Base-by-base conservation (phyloP, 2,329 filamentous ascomycete species). In the Fusarium poae region DNA sequence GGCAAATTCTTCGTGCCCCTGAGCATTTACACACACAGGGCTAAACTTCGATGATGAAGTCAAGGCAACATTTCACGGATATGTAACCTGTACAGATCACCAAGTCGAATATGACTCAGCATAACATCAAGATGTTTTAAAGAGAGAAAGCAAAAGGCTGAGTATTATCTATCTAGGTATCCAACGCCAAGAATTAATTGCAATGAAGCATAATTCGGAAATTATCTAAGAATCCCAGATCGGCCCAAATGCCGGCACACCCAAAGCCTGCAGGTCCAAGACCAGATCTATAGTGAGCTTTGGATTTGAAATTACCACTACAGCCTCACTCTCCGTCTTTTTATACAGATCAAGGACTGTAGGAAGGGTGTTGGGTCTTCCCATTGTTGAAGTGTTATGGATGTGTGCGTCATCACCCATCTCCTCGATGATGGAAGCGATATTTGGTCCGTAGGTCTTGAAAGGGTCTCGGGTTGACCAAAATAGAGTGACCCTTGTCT, bases 221-320 rank as follows among this genome's bases (percentile, higher is more conserved):
- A 12, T 16, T 21, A 21, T 50, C 29, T 57, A 69, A 50, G 67
- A 69, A 27, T 92, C 91, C 79, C 89, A 92, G 68, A 93, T 90
- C 3, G 90, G 88, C 3, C 90, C 91, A 78, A 86, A 92, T 6
- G 89, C 89, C 3, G 86, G 83, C 5, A 92, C 79, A 0, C 89
- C 88, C 59, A 87, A 81, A 49, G 81, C 82, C 78, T 92, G 89
- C 52, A 93, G 76, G 8, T 84, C 87, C 72, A 87, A 88, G 0
- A 92, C 89, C 5, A 92, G 81, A 77, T 85, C 85, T 70, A 82
- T 82, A 11, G 89, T 92, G 27, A 91, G 81, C 54, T 76, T 82
- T 51, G 87, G 85, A 75, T 92, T 92, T 44, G 86, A 88, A 67
- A 92, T 88, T 55, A 92, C 84, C 70, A 91, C 87, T n/a, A 92